These are phyloP conservation scores for Acacia pycnantha DNA, from an alignment of 331 rosid species.

Conservation along the genomic window DNA sequence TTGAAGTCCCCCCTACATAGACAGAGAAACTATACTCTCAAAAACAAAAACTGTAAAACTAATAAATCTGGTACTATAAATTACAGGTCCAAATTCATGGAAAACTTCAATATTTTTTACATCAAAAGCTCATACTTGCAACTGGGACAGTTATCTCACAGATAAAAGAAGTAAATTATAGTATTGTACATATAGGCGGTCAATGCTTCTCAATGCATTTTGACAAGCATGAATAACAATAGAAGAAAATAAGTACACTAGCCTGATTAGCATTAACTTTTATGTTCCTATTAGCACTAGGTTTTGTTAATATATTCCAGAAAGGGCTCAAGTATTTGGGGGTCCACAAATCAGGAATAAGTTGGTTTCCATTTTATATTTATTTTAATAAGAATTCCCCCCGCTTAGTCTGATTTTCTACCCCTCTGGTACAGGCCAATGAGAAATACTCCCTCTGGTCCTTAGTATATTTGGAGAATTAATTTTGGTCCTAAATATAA, in stretches of 20 bases:
- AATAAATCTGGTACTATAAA: slow-evolving; percentile 1
- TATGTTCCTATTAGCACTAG: neutral
- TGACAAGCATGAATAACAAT: neutral
- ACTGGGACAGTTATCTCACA: neutral
- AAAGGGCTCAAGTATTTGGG: neutral
- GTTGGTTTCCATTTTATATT: neutral
- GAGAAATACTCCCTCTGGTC: too few species aligned
- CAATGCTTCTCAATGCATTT: neutral
- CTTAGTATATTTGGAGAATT: too few species aligned
- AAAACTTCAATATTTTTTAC: neutral
- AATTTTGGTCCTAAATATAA: too few species aligned
- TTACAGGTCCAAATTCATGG: slow-evolving; percentile 1
- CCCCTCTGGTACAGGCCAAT: neutral
- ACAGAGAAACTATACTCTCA: slow-evolving; percentile 20
- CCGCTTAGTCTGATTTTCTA: neutral
- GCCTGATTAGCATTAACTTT: neutral
- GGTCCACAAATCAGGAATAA: neutral
- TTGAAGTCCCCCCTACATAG: slow-evolving; percentile 72
- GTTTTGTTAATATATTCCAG: neutral
- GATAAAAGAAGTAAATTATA: neutral
- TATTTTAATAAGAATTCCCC: neutral
- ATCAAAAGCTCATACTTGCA: neutral
- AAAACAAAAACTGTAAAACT: neutral
- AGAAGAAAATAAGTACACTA: neutral
- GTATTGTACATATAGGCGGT: neutral